Base-by-base conservation (phyloP, 1,284 basidiomycete species). In the Ustilago curta region DNA sequence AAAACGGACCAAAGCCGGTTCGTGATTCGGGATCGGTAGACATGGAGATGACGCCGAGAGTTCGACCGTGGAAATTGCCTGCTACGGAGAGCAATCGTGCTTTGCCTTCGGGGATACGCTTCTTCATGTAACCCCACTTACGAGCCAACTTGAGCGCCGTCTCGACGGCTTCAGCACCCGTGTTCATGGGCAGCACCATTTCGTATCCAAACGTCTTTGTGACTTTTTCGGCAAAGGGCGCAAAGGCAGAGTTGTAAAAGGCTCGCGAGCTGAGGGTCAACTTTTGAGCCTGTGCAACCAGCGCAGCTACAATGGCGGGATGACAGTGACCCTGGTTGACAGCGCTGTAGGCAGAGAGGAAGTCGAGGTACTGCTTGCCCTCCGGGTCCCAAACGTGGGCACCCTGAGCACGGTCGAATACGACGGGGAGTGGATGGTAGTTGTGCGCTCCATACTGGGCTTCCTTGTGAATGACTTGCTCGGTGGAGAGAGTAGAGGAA, bases 171-270 rank as follows among this genome's bases (percentile, higher is more conserved):
- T 99, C 96, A 2, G 95, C 95, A 45, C 96, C 96, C 0, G 96
- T 99, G 88, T 99, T 99, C 95, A 99, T 97, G 23, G 96, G 96
- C n/a, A 99, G 88, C 11, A 98, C 94, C 91, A 95, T 95, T 50
- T 86, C 85, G 72, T 86, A 86, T 4, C 85, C 83, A 40, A 85
- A 82, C 86, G 93, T 89, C 77, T 90, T 87, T 14, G 93, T 95
- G 61, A 97, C 88, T 85, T 91, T 90, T 86, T 94, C 89, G 2
- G 95, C 94, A 85, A 96, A 99, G 23, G 88, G 89, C 0, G 94
- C 94, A 78, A 99, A 94, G 65, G 92, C 88, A 47, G 91, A 91
- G 83, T 97, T 97, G 88, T 98, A 95, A 88, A 99, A 99, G 0
- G 96, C 96, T 65, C 96, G 90, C 52, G 95, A 97, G 18, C 94